These are phyloP conservation scores for Agarophyton chilense DNA, from an alignment of 23 red algal species.

Conservation along the genomic window DNA sequence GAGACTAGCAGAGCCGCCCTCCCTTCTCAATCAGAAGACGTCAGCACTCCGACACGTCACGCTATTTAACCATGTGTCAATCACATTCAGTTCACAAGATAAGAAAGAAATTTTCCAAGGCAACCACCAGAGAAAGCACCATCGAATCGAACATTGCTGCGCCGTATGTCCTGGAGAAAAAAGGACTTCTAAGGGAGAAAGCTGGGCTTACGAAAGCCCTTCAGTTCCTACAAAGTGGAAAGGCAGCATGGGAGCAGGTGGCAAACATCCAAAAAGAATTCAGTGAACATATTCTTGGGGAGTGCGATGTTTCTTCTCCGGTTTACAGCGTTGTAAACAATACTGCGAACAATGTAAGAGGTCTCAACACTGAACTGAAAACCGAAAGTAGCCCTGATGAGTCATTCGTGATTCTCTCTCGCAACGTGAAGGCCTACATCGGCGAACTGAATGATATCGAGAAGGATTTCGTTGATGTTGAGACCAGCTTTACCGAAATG, in stretches of 20 bases:
- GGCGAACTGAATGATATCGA: slow-evolving; percentile 9
- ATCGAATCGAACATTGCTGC: background rate
- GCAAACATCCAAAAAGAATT: background rate
- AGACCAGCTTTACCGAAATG: slow-evolving; percentile 43
- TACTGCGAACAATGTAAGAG: background rate
- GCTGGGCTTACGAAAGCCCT: background rate
- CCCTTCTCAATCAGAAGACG: too few relatives aligned
- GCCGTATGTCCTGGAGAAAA: background rate
- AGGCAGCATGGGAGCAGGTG: background rate
- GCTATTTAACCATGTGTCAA: background rate
- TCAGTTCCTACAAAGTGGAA: background rate
- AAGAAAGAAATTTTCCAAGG: background rate
- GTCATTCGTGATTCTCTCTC: background rate
- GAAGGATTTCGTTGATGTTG: slow-evolving; percentile 34
- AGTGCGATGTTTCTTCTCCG: background rate
- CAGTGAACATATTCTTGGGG: background rate
- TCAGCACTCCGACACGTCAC: too few relatives aligned
- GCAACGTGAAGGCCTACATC: slow-evolving; percentile 8
- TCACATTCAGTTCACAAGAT: background rate
- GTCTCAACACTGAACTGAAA: background rate
- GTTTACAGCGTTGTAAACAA: background rate
- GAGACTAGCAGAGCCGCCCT: too few relatives aligned
- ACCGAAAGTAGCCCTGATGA: background rate
- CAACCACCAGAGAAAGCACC: background rate
- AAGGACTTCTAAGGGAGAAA: background rate